Conservation (phyloP, 1,284 basidiomycete species). For the Apiotrichum laibachii region DNA sequence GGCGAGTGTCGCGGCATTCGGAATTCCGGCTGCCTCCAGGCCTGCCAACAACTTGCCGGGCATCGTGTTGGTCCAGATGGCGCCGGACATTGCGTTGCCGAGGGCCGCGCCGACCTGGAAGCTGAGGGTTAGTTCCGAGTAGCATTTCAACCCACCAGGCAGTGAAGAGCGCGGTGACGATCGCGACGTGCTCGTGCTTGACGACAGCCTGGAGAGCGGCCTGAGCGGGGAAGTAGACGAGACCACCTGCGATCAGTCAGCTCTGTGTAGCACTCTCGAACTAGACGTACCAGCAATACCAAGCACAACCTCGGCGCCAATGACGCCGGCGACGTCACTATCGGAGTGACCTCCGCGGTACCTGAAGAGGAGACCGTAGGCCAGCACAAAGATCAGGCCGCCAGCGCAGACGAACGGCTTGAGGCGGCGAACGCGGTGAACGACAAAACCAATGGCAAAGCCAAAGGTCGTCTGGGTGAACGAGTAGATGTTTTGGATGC, state of each 20-base stretch:
- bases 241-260: slow-evolving; percentile 36
- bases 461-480: slow-evolving; percentile 24
- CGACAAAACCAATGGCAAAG: slow-evolving; percentile 43
- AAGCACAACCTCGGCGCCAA: slow-evolving; percentile 51
- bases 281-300: slow-evolving; percentile 21
- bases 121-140: too few species aligned
- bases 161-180: slow-evolving; percentile 49
- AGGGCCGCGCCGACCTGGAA: slow-evolving; percentile 50
- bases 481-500: too few species aligned
- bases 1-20: slow-evolving; percentile 37
- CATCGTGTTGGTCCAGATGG: slow-evolving; percentile 43
- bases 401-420: slow-evolving; percentile 50
- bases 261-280: too few species aligned
- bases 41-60: slow-evolving; percentile 19
- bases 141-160: slow-evolving; percentile 14
- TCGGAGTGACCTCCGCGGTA: slow-evolving; percentile 46
- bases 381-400: slow-evolving; percentile 33
- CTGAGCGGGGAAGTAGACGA: slow-evolving; percentile 53
- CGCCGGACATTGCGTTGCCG: slow-evolving; percentile 49
- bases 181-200: slow-evolving; percentile 49
- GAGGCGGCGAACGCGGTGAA: slow-evolving; percentile 46
- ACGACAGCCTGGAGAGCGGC: slow-evolving; percentile 49
- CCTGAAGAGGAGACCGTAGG: slow-evolving; percentile 52
- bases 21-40: slow-evolving; percentile 22
- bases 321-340: slow-evolving; percentile 38